These are phyloP conservation scores for Syncephalastrum sp. DNA, from an alignment of 371 early-diverging fungal species.

Conservation along the genomic window DNA sequence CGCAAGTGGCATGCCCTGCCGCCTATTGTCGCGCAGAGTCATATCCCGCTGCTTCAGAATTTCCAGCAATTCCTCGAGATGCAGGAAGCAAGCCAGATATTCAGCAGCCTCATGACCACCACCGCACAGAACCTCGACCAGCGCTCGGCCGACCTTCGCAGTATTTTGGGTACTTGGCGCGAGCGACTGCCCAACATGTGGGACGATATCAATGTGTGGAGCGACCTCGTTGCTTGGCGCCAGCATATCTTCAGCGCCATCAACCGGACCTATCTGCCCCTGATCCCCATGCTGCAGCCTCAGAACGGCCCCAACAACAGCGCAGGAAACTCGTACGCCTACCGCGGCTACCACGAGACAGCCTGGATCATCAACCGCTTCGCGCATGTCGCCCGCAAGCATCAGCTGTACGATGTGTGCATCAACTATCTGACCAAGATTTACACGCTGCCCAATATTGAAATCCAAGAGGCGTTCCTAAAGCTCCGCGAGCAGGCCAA, in stretches of 20 bases:
- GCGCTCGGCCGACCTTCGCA: constrained; percentile 86
- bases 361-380: constrained; percentile 99
- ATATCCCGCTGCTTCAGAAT: constrained; percentile 82
- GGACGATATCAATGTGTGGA: constrained; percentile 98
- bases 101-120: constrained; percentile 74
- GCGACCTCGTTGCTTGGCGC: constrained; percentile 96
- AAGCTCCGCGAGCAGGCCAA: constrained; percentile 99
- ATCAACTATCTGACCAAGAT: constrained; percentile 92
- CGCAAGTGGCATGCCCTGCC: constrained; percentile 90
- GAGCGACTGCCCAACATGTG: constrained; percentile 96
- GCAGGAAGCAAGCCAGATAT: constrained; percentile 89
- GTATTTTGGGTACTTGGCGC: constrained; percentile 93
- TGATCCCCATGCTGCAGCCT: constrained; percentile 70
- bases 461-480: constrained; percentile 97
- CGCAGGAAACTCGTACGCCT: constrained; percentile 84
- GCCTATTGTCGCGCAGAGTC: constrained; percentile 75
- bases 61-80: constrained; percentile 97
- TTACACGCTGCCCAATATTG: constrained; percentile 98
- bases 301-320: constrained; percentile 52
- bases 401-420: constrained; percentile 94
- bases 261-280: constrained; percentile 91
- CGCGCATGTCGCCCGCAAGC: constrained; percentile 97
- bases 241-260: constrained; percentile 96
- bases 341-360: constrained; percentile 98
- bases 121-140: constrained; percentile 79